Percentiles rank a stretch among this genome's conserved stretches.
phyloP scores from a whole-genome alignment of 352 stramenopile genomes.

The Phytophthora multivora region DNA sequence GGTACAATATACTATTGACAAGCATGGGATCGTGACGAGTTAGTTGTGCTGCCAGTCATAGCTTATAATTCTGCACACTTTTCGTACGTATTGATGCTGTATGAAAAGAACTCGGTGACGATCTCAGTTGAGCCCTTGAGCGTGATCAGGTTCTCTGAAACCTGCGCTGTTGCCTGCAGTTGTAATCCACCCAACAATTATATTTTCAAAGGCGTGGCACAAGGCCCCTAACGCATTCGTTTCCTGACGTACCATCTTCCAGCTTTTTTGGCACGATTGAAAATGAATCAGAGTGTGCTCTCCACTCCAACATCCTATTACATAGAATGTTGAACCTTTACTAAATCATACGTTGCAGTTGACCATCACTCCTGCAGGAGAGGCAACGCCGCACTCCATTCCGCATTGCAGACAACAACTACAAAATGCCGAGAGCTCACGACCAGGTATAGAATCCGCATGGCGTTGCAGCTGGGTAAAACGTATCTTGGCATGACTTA shows the following conservation, averaged over 20 bases:
- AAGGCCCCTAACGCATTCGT: not conserved
- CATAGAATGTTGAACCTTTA: conserved; percentile 31
- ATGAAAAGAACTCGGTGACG: conserved; percentile 99
- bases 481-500: not conserved
- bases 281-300: conserved; percentile 32
- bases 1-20: conserved; percentile 88
- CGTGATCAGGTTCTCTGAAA: conserved; percentile 96
- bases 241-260: conserved; percentile 22
- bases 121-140: conserved; percentile 98
- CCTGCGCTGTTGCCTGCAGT: conserved; percentile 63
- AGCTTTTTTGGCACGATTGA: conserved; percentile 18
- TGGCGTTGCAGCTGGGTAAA: not conserved
- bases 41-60: conserved; percentile 1
- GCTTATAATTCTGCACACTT: conserved; percentile 1
- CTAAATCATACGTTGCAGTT: conserved; percentile 32
- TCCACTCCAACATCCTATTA: conserved; percentile 21
- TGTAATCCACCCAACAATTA: not conserved
- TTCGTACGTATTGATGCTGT: conserved; percentile 96
- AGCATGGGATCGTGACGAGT: conserved; percentile 8
- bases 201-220: conserved; percentile 1
- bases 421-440: conserved; percentile 15
- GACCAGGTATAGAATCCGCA: conserved; percentile 13
- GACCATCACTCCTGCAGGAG: conserved; percentile 20
- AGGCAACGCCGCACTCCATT: conserved; percentile 17
- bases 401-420: conserved; percentile 1